Conservation (phyloP, 768 basidiomycete genomes). For the Pleurotus cornucopiae region DNA sequence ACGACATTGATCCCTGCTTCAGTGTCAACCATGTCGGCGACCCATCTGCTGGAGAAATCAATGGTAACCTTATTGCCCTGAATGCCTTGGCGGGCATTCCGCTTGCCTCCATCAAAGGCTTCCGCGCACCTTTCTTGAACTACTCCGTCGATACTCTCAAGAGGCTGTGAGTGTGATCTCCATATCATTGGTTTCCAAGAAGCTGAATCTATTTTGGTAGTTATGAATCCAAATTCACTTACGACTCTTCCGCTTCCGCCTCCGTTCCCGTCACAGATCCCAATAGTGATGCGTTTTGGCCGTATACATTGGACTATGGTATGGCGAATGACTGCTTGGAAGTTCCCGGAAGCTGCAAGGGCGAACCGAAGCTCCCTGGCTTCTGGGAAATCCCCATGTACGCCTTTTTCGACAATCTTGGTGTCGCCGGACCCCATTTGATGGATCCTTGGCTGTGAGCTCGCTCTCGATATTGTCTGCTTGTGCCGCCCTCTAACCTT, state of each 20-base stretch:
- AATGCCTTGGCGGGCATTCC: conserved; percentile 80
- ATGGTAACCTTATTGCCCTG: conserved; percentile 75
- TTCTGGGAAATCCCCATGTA: conserved; percentile 89
- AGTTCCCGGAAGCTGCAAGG: conserved; percentile 54
- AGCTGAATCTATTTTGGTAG: not conserved
- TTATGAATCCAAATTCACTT: conserved; percentile 54
- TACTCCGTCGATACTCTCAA: conserved; percentile 62
- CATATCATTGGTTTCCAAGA: too few relatives aligned
- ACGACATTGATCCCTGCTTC: conserved; percentile 3
- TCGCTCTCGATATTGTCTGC: not conserved
- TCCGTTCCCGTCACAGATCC: conserved; percentile 63
- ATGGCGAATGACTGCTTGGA: conserved; percentile 73
- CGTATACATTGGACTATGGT: conserved; percentile 77
- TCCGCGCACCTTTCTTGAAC: conserved; percentile 75
- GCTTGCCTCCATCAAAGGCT: conserved; percentile 56
- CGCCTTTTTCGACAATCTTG: conserved; percentile 61
- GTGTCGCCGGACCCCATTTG: conserved; percentile 54
- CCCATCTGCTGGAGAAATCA: conserved; percentile 61
- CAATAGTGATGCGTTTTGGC: conserved; percentile 76
- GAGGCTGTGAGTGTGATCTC: conserved; percentile 26
- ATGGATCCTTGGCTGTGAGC: conserved; percentile 84
- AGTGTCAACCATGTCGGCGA: conserved; percentile 78
- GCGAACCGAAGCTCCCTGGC: conserved; percentile 67
- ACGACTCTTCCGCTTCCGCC: conserved; percentile 62
- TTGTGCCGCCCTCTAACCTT: not conserved